A percentile compares a stretch with the other conserved stretches of the same genome.
These are phyloP conservation scores for Clarireedia monteithiana DNA, from an alignment of 2,329 filamentous ascomycete species.

Conservation along the genomic window DNA sequence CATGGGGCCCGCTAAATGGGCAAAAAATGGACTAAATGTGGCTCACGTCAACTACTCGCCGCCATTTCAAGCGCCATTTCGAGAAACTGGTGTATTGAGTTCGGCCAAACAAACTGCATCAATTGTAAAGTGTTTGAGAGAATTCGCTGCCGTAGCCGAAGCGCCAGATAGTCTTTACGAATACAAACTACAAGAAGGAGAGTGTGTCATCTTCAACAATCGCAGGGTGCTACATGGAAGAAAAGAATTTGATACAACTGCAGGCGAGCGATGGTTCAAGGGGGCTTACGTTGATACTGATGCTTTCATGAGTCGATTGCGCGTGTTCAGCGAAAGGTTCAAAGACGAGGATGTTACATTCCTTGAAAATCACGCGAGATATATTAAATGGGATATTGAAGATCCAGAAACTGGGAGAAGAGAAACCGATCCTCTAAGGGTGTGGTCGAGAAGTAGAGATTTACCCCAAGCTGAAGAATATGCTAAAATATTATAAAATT, in stretches of 20 bases:
- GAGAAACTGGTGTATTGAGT: not conserved
- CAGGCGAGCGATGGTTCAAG: slow-evolving; percentile 71
- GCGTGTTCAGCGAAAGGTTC: slow-evolving; percentile 29
- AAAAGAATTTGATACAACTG: slow-evolving; percentile 59
- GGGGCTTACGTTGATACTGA: slow-evolving; percentile 75
- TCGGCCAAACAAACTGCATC: slow-evolving; percentile 7
- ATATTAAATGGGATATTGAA: slow-evolving; percentile 1
- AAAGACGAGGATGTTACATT: not conserved
- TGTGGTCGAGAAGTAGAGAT: slow-evolving; percentile 4
- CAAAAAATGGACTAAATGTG: not conserved
- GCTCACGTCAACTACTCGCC: slow-evolving; percentile 60
- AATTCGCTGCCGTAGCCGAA: slow-evolving; percentile 10
- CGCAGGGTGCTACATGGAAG: slow-evolving; percentile 77
- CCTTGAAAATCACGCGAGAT: not conserved
- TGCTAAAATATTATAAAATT: not conserved
- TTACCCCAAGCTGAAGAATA: slow-evolving; percentile 3
- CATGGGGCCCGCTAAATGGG: slow-evolving; percentile 21
- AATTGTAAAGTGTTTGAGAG: not conserved
- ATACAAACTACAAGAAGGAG: slow-evolving; percentile 67
- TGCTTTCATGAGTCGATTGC: slow-evolving; percentile 43
- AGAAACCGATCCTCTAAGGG: slow-evolving; percentile 6
- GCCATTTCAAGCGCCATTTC: slow-evolving; percentile 59
- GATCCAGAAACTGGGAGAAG: slow-evolving; percentile 3
- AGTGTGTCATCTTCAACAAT: slow-evolving; percentile 94
- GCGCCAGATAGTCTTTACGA: slow-evolving; percentile 55